Conservation (phyloP, 768 basidiomycete species). For the Boletellus ananiceps region DNA sequence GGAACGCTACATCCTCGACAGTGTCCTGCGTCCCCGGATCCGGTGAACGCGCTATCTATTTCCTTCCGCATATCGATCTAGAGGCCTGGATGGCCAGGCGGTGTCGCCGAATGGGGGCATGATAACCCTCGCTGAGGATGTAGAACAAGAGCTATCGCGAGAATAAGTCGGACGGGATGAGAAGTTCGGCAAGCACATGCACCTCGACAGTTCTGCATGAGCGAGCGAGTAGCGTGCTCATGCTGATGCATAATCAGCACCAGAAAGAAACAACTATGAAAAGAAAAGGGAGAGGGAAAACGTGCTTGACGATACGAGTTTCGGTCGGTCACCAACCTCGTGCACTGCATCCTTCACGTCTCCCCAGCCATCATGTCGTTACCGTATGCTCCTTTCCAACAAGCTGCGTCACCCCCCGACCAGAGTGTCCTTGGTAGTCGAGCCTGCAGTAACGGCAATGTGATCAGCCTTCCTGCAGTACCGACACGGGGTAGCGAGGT, state of each 20-base stretch:
- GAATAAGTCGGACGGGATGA: constrained; percentile 75
- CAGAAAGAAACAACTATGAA: too few relatives aligned
- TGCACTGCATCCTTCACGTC: constrained; percentile 40
- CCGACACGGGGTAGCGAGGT: constrained; percentile 55
- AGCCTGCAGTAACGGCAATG: constrained; percentile 22
- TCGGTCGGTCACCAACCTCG: constrained; percentile 6
- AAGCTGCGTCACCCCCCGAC: constrained; percentile 32
- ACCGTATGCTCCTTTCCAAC: constrained; percentile 40
- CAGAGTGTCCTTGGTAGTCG: constrained; percentile 26
- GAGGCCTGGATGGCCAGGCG: constrained; percentile 49
- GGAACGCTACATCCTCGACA: constrained; percentile 19
- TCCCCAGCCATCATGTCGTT: constrained; percentile 51
- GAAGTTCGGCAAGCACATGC: constrained; percentile 50
- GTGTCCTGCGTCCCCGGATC: constrained; percentile 15
- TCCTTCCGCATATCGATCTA: constrained; percentile 71
- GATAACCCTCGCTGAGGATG: constrained; percentile 70
- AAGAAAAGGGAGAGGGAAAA: background rate
- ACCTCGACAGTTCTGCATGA: constrained; percentile 79
- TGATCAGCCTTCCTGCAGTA: constrained; percentile 35
- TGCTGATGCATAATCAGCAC: background rate
- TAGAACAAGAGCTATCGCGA: constrained; percentile 83
- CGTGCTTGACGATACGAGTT: constrained; percentile 12
- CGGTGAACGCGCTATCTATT: constrained; percentile 54
- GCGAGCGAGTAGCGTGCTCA: constrained; percentile 55
- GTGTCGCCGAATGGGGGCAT: constrained; percentile 63